A percentile compares a stretch with the other conserved stretches of the same genome.
Conservation (phyloP, 1,284 basidiomycete species). For the Cutaneotrichosporon spelunceum region DNA sequence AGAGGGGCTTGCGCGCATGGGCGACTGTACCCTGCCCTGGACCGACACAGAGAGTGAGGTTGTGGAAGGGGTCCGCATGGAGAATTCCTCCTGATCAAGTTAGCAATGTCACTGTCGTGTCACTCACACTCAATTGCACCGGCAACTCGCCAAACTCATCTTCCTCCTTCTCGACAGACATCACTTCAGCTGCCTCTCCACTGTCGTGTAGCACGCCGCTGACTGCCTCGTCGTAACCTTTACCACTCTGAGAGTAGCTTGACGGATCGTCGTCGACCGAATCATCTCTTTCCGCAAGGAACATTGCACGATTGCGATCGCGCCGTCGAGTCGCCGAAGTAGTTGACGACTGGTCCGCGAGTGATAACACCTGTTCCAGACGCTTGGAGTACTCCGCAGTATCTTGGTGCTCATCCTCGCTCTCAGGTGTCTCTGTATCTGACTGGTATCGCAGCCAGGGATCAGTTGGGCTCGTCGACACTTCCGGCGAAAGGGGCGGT, state of each 20-base stretch:
- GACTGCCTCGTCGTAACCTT: constrained; percentile 25
- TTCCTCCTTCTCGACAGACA: constrained; percentile 22
- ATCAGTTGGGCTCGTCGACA: constrained; percentile 3
- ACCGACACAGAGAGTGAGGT: constrained; percentile 43
- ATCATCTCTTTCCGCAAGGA: neutral
- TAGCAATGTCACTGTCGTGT: constrained; percentile 34
- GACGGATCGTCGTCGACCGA: constrained; percentile 26
- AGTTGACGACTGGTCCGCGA: constrained; percentile 9
- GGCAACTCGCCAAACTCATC: constrained; percentile 37
- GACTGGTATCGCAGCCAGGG: constrained; percentile 12
- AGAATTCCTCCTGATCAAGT: constrained; percentile 46
- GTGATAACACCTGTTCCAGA: constrained; percentile 20
- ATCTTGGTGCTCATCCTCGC: constrained; percentile 14
- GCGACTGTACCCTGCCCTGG: constrained; percentile 1
- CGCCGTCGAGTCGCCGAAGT: constrained; percentile 15
- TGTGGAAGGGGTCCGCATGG: constrained; percentile 55
- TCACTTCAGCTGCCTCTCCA: constrained; percentile 1
- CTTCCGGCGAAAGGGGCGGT: constrained; percentile 9
- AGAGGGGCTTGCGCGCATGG: constrained; percentile 13
- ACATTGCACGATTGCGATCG: constrained; percentile 1
- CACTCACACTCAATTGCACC: constrained; percentile 20
- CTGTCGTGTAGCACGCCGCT: constrained; percentile 26
- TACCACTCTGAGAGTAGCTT: constrained; percentile 21
- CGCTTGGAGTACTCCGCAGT: constrained; percentile 23
- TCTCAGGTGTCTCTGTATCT: constrained; percentile 7